phyloP scores from a whole-genome alignment of 2,329 filamentous ascomycete species.

The Cladophialophora immunda region DNA sequence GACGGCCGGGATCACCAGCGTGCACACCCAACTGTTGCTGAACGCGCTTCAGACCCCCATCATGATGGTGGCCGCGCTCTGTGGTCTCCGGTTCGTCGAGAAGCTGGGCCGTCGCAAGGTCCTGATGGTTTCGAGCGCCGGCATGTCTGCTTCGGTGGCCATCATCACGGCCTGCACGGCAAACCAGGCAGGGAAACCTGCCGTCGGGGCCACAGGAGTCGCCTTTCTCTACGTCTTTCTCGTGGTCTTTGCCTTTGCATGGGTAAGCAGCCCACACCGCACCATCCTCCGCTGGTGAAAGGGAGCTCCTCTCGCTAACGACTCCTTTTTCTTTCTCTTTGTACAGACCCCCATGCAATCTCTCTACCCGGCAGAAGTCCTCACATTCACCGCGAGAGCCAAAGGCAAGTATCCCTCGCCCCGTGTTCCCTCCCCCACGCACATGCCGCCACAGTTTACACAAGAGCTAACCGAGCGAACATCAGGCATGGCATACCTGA shows the following conservation, averaged over 20 bases:
- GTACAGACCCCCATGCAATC: slow-evolving; percentile 53
- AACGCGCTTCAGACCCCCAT: slow-evolving; percentile 56
- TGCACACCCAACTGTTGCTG: slow-evolving; percentile 51
- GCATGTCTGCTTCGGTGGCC: slow-evolving; percentile 57
- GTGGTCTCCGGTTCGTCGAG: slow-evolving; percentile 65
- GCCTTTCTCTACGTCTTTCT: slow-evolving; percentile 66
- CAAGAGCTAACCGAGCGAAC: not conserved
- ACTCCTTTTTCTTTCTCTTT: not conserved
- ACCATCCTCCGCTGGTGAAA: not conserved
- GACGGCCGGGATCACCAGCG: slow-evolving; percentile 52
- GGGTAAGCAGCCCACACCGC: slow-evolving; percentile 32
- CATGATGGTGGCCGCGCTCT: slow-evolving; percentile 53
- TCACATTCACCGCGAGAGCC: slow-evolving; percentile 62
- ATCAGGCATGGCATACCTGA: slow-evolving; percentile 55
- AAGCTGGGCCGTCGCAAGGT: slow-evolving; percentile 65
- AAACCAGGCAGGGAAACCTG: slow-evolving; percentile 46
- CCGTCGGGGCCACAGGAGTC: slow-evolving; percentile 58
- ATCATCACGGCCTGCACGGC: slow-evolving; percentile 41
- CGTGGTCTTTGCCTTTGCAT: slow-evolving; percentile 59
- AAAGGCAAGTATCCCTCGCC: slow-evolving; percentile 53
- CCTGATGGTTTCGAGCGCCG: slow-evolving; percentile 60
- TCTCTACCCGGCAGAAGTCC: slow-evolving; percentile 62
- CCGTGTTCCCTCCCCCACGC: not conserved
- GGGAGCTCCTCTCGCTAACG: not conserved
- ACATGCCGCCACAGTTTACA: not conserved